phyloP scores from a whole-genome alignment of 805 yeast genomes.

The Candida anglica region DNA sequence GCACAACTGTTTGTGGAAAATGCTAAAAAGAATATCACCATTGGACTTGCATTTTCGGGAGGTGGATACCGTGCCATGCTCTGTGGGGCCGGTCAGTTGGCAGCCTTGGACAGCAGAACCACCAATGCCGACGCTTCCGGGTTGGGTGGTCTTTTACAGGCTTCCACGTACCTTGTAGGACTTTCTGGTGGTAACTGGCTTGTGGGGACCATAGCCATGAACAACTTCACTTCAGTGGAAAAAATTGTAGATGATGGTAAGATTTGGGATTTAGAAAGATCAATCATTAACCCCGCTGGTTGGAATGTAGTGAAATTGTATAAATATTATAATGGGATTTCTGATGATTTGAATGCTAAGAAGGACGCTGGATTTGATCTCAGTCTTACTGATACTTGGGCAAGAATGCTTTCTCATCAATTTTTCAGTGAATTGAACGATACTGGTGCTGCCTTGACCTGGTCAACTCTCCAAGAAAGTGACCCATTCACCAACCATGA shows the following conservation, averaged over 20 bases:
- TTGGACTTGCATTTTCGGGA: constrained; percentile 34
- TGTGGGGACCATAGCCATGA: constrained; percentile 30
- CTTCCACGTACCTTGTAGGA: constrained; percentile 34
- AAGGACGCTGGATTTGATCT: constrained; percentile 29
- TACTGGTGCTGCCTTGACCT: constrained; percentile 25
- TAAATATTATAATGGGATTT: constrained; percentile 40
- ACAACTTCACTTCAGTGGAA: constrained; percentile 31
- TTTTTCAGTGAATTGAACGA: constrained; percentile 18
- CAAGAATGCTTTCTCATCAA: constrained; percentile 31
- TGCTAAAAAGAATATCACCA: constrained; percentile 24
- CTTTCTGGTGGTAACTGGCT: constrained; percentile 43
- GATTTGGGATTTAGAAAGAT: constrained; percentile 66
- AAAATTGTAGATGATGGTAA: constrained; percentile 21
- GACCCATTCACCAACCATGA: constrained; percentile 21
- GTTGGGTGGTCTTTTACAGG: constrained; percentile 38
- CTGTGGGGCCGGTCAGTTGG: constrained; percentile 37
- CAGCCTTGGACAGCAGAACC: constrained; percentile 36
- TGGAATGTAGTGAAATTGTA: constrained; percentile 48
- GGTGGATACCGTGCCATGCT: constrained; percentile 41
- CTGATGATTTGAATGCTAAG: constrained; percentile 20
- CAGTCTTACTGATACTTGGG: constrained; percentile 38
- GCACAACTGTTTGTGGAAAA: constrained; percentile 32
- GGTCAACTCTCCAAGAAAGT: constrained; percentile 24
- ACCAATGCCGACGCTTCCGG: constrained; percentile 21
- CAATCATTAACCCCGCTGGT: constrained; percentile 64